Base-by-base conservation (phyloP, 2,329 filamentous ascomycete species). In the Xylariaceae sp. region DNA sequence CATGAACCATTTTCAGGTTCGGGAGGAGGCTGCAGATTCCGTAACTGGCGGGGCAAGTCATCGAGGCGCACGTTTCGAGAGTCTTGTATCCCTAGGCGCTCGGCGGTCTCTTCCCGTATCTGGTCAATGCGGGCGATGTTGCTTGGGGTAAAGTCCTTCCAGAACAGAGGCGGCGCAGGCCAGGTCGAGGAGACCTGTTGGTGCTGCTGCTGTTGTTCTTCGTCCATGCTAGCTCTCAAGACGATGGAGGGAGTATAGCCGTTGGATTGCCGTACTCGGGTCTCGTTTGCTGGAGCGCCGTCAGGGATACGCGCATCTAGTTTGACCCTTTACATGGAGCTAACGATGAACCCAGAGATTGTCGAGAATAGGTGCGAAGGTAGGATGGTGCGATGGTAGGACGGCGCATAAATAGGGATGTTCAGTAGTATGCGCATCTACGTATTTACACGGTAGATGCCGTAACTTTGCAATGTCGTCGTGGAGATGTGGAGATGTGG, bases 111-210 rank as follows among this genome's bases (percentile, higher is more conserved):
- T 45, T 70, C 69, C 49, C 73, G 75, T 11, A 81, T 62, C 27
- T 73, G 69, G 4, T 74, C 70, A 52, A 80, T 72, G 3, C 82
- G 83, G 11, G 81, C 73, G 50, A 89, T 66, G 67, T 92, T 95
- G 31, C 87, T 83, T 2, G 83, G 71, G 0, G 89, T 96, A 72
- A 97, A 97, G 69, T 88, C 80, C 62, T 87, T 86, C 85, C 89
- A 97, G 74, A 96, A 95, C 0, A 87, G 85, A 30, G 94, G 94
- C 30, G 94, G 94, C 50, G 87, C 83, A 29, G 94, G 92, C 69
- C 91, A 96, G 41, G 86, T 83, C 29, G 87, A 83, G 30, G 84
- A 78, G 64, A 80, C 71, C 46, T 76, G 60, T 19, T 54, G 50
- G 47, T 45, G 43, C 29, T 45, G 43, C 45, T 76, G 60, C 19